Conservation (phyloP, 192 early-diverging fungal species). For the Umbelopsis ramanniana region DNA sequence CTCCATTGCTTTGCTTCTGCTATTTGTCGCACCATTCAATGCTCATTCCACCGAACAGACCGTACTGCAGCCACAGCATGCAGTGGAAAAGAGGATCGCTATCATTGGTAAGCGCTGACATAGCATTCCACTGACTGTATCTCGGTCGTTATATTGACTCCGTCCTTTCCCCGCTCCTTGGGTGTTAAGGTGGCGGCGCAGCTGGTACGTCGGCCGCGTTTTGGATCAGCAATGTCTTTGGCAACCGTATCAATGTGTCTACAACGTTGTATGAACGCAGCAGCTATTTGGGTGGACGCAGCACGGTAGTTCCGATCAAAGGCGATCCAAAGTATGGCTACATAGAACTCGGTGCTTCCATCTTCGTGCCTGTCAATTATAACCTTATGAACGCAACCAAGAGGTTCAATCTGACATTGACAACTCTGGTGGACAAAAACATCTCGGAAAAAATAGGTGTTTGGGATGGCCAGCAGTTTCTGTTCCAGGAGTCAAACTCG, state of each 20-base stretch:
- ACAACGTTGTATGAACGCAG: constrained; percentile 61
- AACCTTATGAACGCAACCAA: constrained; percentile 56
- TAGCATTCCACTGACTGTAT: not conserved
- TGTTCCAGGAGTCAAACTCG: constrained; percentile 52
- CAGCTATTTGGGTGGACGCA: constrained; percentile 59
- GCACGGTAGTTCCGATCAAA: constrained; percentile 35
- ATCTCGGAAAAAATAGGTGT: constrained; percentile 31
- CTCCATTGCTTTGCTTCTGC: not conserved
- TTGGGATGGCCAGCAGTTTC: constrained; percentile 59
- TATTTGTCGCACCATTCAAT: constrained; percentile 2
- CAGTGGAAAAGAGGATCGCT: constrained; percentile 39
- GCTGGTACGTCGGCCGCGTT: constrained; percentile 57
- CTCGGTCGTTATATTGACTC: not conserved
- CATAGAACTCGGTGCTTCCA: constrained; percentile 66
- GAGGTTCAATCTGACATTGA: constrained; percentile 52
- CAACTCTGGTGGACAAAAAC: constrained; percentile 33
- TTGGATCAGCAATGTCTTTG: constrained; percentile 42
- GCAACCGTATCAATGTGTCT: constrained; percentile 28
- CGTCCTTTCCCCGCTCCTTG: not conserved
- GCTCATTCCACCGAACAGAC: not conserved
- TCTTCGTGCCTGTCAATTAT: constrained; percentile 63
- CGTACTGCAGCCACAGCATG: not conserved
- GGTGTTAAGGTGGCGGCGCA: constrained; percentile 53
- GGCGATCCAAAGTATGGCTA: constrained; percentile 27
- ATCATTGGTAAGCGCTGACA: constrained; percentile 45